These are phyloP conservation scores for Dactylorhiza incarnata DNA, from an alignment of 106 monocot genomes.

Conservation along the genomic window DNA sequence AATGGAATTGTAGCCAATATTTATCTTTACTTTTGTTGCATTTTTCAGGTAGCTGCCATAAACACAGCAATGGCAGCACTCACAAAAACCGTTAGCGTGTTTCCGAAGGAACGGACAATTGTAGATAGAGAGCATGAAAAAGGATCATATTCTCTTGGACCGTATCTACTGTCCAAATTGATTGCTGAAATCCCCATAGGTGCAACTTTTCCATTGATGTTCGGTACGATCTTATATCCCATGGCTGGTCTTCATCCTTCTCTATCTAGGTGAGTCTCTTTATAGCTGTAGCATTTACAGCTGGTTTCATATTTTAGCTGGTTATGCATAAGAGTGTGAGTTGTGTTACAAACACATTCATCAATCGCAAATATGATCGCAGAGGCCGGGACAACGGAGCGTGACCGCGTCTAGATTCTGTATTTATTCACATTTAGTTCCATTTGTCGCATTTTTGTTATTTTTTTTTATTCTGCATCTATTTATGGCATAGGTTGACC, in stretches of 20 bases:
- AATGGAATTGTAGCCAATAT: neutral
- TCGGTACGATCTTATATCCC: conserved; percentile 87
- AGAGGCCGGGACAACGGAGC: too few relatives aligned
- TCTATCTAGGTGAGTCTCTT: conserved; percentile 51
- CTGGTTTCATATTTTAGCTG: neutral
- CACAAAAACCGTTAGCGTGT: conserved; percentile 94
- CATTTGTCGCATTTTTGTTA: too few relatives aligned
- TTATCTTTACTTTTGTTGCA: conserved; percentile 1
- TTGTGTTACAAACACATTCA: too few relatives aligned
- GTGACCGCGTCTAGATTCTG: too few relatives aligned
- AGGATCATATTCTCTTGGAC: conserved; percentile 81
- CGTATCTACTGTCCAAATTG: conserved; percentile 87
- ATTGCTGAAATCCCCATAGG: conserved; percentile 97
- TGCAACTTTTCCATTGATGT: conserved; percentile 87
- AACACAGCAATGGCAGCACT: conserved; percentile 99
- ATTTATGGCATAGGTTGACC: too few relatives aligned
- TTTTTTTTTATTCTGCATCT: too few relatives aligned
- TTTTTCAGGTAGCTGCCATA: conserved; percentile 79
- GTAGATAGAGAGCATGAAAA: conserved; percentile 89
- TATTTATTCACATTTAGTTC: too few relatives aligned
- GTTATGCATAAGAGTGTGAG: too few relatives aligned
- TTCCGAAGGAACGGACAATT: conserved; percentile 88
- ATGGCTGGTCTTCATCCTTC: conserved; percentile 92
- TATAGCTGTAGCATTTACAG: neutral
- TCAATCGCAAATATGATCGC: too few relatives aligned